A percentile compares a stretch with the other conserved stretches of the same genome.
Conservation (phyloP, 257 asterid species). For the Apocynum venetum region DNA sequence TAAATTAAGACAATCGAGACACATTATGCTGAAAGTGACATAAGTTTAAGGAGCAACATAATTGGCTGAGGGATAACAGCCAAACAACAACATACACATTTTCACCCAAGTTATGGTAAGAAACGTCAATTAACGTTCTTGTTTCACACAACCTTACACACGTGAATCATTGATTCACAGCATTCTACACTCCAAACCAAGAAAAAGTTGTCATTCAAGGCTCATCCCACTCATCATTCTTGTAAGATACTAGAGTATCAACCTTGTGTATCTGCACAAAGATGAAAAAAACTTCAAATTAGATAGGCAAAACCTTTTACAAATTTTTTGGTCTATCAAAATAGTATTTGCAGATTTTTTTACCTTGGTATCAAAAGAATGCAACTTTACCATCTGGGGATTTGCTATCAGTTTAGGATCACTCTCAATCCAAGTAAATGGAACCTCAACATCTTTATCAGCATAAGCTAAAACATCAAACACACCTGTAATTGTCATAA, state of each 20-base stretch:
- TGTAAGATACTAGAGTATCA: conserved; percentile 88
- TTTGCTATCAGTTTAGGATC: conserved; percentile 88
- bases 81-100: neutral
- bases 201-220: conserved; percentile 14
- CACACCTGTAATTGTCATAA: conserved; percentile 41
- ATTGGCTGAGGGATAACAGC: neutral
- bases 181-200: neutral
- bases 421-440: conserved; percentile 93
- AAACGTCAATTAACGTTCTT: neutral
- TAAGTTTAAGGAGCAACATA: neutral
- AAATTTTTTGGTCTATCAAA: neutral
- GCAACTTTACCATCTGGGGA: conserved; percentile 96
- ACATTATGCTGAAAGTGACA: neutral
- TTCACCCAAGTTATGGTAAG: neutral
- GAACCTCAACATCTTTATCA: conserved; percentile 71
- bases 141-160: neutral
- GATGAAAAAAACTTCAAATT: neutral
- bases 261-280: conserved; percentile 89
- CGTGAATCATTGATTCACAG: conserved; percentile 13
- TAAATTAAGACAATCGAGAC: neutral
- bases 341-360: neutral
- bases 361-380: conserved; percentile 94
- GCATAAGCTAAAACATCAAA: conserved; percentile 90
- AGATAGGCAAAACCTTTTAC: neutral
- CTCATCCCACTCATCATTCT: conserved; percentile 84